phyloP scores from a whole-genome alignment of 768 basidiomycete species.

The Leccinum boreale region DNA sequence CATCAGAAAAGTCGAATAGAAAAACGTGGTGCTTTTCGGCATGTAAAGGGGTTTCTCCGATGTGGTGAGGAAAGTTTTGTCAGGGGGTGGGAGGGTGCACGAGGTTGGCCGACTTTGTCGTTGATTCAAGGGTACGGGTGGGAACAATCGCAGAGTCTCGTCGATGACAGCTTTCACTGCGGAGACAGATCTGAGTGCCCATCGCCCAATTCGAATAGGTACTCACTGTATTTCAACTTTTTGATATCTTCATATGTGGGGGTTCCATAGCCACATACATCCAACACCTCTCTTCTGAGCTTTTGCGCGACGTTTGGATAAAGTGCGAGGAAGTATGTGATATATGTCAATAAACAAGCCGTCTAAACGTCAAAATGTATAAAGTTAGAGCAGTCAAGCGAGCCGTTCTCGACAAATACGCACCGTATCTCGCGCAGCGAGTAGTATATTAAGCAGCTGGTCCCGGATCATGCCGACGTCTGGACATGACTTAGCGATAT shows the following conservation, averaged over 20 bases:
- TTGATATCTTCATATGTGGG: slow-evolving; percentile 58
- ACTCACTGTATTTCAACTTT: slow-evolving; percentile 63
- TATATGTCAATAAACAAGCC: slow-evolving; percentile 63
- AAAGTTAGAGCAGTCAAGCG: not conserved
- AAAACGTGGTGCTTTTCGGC: slow-evolving; percentile 53
- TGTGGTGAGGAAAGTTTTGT: slow-evolving; percentile 40
- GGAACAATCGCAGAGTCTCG: slow-evolving; percentile 74
- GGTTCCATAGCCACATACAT: slow-evolving; percentile 47
- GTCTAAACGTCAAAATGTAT: slow-evolving; percentile 41
- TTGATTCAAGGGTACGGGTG: slow-evolving; percentile 73
- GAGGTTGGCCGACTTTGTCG: slow-evolving; percentile 51
- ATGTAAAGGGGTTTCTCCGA: slow-evolving; percentile 50
- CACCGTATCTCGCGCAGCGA: slow-evolving; percentile 79
- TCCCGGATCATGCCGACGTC: slow-evolving; percentile 68
- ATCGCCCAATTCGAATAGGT: not conserved
- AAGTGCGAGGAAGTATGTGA: slow-evolving; percentile 66
- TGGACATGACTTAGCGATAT: slow-evolving; percentile 28
- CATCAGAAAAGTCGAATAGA: slow-evolving; percentile 58
- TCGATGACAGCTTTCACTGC: slow-evolving; percentile 75
- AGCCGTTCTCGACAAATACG: slow-evolving; percentile 18
- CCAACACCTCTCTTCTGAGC: slow-evolving; percentile 59
- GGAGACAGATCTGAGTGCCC: slow-evolving; percentile 2
- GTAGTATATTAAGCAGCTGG: slow-evolving; percentile 71
- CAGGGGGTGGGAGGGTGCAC: slow-evolving; percentile 51
- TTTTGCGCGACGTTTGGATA: slow-evolving; percentile 53